Base-by-base conservation (phyloP, 139 green algal genomes). In the Chlamydomonas urium region DNA sequence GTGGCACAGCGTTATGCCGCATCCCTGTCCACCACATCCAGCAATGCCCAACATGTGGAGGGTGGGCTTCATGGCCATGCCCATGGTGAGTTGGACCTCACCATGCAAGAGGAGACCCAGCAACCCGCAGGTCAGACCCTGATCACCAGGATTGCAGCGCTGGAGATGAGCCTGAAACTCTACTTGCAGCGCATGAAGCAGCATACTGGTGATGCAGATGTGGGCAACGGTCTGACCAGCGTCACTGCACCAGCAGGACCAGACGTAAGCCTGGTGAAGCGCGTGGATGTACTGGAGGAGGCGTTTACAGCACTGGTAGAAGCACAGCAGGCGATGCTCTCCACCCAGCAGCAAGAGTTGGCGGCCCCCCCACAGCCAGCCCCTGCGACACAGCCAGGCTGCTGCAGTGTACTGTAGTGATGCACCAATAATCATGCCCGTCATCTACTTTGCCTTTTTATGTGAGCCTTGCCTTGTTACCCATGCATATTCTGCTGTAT, bases 231-330 rank as follows among this genome's bases (percentile, higher is more conserved):
- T 26, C 21, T 8, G n/a, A 14, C n/a, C 53, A 34, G 53, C 53
- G 6, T n/a, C 21, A 31, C 53, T 8, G 53, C 53, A 63, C 19
- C 53, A 63, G 24, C 68, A 1, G 75, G 82, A 50, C 74, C 81
- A 5, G 76, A 83, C 61, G 88, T 85, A 47, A 87, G 73, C 14
- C 66, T 94, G 75, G 66, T 93, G 69, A 47, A 79, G 36, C 81
- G 89, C 1, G 74, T 94, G 47, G 87, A 93, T 61, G 60, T 82
- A 38, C 66, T 91, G 38, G 87, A 93, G 53, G 83, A 89, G 31
- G 84, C 78, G 14, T 65, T 93, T 75, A 77, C 83, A 32, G 36
- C 81, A 33, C 71, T 91, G 69, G 56, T 91, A 59, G 48, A 31
- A 31, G 82, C 84, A 23, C 84, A 93, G 79, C 77, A 86, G 77